phyloP scores from a whole-genome alignment of 305 asterid species.

The Fraxinus greggii region DNA sequence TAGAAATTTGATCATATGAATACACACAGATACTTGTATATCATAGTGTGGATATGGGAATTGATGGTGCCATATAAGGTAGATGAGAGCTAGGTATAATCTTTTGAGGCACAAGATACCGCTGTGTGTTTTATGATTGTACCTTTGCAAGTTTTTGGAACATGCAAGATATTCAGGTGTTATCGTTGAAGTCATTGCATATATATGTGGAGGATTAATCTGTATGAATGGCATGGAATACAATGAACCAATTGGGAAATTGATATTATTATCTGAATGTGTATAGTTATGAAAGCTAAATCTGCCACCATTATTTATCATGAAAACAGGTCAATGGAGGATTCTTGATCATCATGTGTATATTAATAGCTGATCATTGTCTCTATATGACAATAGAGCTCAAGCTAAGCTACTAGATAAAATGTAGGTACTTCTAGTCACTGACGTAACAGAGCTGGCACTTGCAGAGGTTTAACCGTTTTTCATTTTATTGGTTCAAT shows the following conservation, averaged over 20 bases:
- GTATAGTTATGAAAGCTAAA: background rate
- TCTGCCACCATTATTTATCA: background rate
- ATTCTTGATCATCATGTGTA: background rate
- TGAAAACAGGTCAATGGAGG: background rate
- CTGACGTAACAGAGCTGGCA: background rate
- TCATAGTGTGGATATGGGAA: background rate
- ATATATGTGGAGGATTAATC: background rate
- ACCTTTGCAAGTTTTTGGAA: background rate
- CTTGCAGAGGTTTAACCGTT: background rate
- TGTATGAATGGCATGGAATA: background rate
- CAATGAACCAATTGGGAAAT: background rate
- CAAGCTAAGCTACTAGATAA: background rate
- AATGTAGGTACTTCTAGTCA: background rate
- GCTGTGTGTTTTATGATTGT: background rate
- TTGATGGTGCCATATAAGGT: background rate
- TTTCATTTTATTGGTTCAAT: too few relatives aligned
- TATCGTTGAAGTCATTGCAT: background rate
- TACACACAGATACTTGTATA: background rate
- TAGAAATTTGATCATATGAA: background rate
- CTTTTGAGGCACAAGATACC: background rate
- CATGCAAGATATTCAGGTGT: background rate
- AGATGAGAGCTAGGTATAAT: slow-evolving; percentile 6
- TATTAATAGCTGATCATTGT: background rate
- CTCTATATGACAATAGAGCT: too few relatives aligned
- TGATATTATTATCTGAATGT: background rate